These are phyloP conservation scores for Chlamydomonas sp. DNA, from an alignment of 139 green algal species.

Conservation along the genomic window DNA sequence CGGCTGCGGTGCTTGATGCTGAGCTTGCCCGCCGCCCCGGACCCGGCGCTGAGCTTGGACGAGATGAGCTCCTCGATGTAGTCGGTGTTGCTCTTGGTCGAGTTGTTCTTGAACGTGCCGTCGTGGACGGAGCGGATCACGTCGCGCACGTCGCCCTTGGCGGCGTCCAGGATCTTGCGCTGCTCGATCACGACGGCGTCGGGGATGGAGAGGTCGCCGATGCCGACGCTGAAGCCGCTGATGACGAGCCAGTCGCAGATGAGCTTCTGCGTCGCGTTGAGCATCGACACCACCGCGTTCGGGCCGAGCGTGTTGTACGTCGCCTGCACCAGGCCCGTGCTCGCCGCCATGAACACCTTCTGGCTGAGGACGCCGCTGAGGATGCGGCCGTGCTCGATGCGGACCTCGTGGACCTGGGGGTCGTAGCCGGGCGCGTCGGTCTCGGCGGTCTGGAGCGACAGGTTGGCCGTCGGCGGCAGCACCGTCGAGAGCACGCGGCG, in stretches of 20 bases:
- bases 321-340: constrained; percentile 77
- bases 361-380: constrained; percentile 86
- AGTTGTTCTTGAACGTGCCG: constrained; percentile 81
- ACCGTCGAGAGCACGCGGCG: constrained; percentile 8
- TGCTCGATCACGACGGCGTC: neutral
- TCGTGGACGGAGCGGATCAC: constrained; percentile 22
- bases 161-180: neutral
- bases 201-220: constrained; percentile 10
- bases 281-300: constrained; percentile 48
- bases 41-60: neutral
- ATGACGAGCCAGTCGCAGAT: constrained; percentile 93
- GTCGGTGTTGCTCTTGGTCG: constrained; percentile 78
- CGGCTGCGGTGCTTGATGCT: neutral
- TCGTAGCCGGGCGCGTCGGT: neutral
- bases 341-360: constrained; percentile 70
- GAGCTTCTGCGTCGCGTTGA: constrained; percentile 66
- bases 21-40: neutral
- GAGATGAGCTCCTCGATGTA: constrained; percentile 68
- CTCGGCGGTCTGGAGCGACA: neutral
- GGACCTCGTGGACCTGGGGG: constrained; percentile 1
- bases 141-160: constrained; percentile 7
- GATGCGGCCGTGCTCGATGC: constrained; percentile 64
- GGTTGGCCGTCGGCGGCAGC: constrained; percentile 1
- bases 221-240: constrained; percentile 17
- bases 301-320: constrained; percentile 86